Evolutionary conservation across 2,329 filamentous ascomycete genomes (phyloP).

Genomic region (Aspergillus ustus): DNA sequence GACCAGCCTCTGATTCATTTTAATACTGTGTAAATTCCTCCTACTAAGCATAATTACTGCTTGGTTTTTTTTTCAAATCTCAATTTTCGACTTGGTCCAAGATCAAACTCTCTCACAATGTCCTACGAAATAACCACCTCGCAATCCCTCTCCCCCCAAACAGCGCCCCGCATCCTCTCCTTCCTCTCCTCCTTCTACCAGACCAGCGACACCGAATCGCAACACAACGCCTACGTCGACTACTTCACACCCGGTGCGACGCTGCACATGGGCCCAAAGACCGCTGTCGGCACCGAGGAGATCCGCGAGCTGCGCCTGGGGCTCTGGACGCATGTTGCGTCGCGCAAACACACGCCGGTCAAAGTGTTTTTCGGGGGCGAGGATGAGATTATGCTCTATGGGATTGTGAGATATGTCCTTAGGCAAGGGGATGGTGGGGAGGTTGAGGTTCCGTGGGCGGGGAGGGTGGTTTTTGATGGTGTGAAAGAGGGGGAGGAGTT

Average conservation of each 20-base stretch:
- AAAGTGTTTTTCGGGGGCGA: conserved; percentile 39
- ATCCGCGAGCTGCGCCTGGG: conserved; percentile 40
- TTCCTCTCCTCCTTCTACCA: conserved; percentile 44
- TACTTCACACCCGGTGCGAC: conserved; percentile 43
- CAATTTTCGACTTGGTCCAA: neutral
- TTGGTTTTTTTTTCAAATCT: neutral
- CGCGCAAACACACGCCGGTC: conserved; percentile 36
- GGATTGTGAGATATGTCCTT: conserved; percentile 41
- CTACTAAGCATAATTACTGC: neutral
- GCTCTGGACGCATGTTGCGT: conserved; percentile 42
- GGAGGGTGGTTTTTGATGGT: conserved; percentile 39
- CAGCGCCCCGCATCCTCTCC: conserved; percentile 30
- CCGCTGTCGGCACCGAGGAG: conserved; percentile 36
- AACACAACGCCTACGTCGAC: conserved; percentile 40
- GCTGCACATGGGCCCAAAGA: conserved; percentile 44
- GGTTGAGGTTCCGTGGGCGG: conserved; percentile 44
- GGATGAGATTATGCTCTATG: conserved; percentile 44
- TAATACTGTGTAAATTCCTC: neutral
- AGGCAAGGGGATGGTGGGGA: conserved; percentile 35
- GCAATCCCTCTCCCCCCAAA: conserved; percentile 30
- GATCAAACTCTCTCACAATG: conserved; percentile 26
- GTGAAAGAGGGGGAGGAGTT: conserved; percentile 21
- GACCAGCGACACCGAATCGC: conserved; percentile 40
- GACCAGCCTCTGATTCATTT: neutral
- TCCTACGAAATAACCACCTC: conserved; percentile 38